These are phyloP conservation scores for Aspergillus sp. DNA, from an alignment of 2,329 filamentous ascomycete genomes.

Conservation along the genomic window DNA sequence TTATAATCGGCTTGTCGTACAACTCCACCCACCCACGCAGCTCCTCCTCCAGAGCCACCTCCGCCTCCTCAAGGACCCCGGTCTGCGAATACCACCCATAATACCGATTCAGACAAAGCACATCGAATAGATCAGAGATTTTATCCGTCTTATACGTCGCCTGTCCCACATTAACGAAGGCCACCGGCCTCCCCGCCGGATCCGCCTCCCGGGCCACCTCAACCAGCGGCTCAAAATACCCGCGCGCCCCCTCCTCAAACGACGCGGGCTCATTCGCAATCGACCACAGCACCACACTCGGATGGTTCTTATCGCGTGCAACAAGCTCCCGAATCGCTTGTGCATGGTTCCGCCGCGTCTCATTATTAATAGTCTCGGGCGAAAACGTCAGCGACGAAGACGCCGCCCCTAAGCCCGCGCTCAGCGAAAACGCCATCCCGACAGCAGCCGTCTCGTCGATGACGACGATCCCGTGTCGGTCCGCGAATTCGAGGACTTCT, in stretches of 20 bases:
- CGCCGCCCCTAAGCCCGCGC: neutral
- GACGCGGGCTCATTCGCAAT: constrained; percentile 4
- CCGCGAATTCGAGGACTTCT: constrained; percentile 3
- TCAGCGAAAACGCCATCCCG: neutral
- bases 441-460: constrained; percentile 6
- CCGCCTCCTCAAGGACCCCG: constrained; percentile 28
- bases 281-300: constrained; percentile 7
- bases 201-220: neutral
- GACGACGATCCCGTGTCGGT: constrained; percentile 6
- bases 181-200: neutral
- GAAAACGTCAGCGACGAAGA: neutral
- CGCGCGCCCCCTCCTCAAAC: constrained; percentile 23
- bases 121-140: constrained; percentile 6
- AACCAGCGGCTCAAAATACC: constrained; percentile 30
- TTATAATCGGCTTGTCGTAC: constrained; percentile 35
- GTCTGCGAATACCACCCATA: constrained; percentile 9
- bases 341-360: neutral
- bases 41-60: constrained; percentile 29
- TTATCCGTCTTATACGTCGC: neutral
- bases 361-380: constrained; percentile 6
- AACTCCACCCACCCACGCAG: constrained; percentile 29
- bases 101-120: constrained; percentile 8
- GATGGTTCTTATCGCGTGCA: constrained; percentile 6
- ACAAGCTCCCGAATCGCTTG: constrained; percentile 7
- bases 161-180: constrained; percentile 8